Evolutionary conservation across 2,329 filamentous ascomycete species (phyloP).

Genomic region (Furcasterigmium sp.): DNA sequence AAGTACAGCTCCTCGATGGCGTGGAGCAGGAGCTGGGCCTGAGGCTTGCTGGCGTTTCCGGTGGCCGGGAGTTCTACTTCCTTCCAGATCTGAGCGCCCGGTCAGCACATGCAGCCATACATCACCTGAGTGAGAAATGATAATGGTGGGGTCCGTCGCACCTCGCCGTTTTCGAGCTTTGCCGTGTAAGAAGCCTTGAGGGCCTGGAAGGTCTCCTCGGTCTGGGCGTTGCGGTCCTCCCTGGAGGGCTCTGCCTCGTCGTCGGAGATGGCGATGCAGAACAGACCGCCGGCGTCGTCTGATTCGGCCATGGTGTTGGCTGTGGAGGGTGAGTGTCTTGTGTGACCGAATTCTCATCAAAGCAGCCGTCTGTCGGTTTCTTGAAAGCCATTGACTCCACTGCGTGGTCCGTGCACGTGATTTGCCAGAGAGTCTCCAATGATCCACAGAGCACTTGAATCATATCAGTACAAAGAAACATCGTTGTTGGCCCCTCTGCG

Average conservation of each 20-base stretch:
- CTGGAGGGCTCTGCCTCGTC: slow-evolving; percentile 24
- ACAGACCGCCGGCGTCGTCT: slow-evolving; percentile 23
- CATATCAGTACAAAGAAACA: no score
- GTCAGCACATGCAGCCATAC: background rate
- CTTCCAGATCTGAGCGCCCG: slow-evolving; percentile 34
- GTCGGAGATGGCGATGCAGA: slow-evolving; percentile 24
- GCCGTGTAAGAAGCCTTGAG: slow-evolving; percentile 38
- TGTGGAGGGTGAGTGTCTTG: background rate
- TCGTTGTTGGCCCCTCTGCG: no score
- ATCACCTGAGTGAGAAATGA: background rate
- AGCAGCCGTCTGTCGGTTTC: background rate
- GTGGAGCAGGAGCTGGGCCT: slow-evolving; percentile 45
- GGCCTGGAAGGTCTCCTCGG: slow-evolving; percentile 43
- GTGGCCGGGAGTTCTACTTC: slow-evolving; percentile 34
- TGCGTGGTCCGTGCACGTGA: no score
- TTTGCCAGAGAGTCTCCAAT: no score
- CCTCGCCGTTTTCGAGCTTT: slow-evolving; percentile 51
- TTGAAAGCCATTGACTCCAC: background rate
- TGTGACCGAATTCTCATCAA: no score
- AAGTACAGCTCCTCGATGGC: slow-evolving; percentile 56
- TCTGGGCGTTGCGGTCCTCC: slow-evolving; percentile 34
- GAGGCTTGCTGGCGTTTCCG: slow-evolving; percentile 33
- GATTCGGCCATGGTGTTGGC: slow-evolving; percentile 1
- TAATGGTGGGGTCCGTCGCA: no score
- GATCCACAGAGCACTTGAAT: no score